Evolutionary conservation across 2,329 filamentous ascomycete genomes (phyloP), one percentile per base, ranked within the genome.

Genomic region (Pyrenochaeta sp.): DNA sequence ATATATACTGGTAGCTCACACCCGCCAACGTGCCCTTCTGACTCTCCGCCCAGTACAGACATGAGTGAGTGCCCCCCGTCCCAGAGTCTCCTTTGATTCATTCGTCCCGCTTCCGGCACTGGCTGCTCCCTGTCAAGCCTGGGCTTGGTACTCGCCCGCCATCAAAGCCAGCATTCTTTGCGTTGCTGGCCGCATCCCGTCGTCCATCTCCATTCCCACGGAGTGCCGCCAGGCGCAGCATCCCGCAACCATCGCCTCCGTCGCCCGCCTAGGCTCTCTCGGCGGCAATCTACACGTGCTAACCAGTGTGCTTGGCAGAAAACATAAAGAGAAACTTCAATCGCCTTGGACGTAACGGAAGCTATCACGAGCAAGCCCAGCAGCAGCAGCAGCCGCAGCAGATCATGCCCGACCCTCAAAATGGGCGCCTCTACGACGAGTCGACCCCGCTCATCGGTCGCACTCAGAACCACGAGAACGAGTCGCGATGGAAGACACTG

Each of bases 311-410:
- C 63, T 51, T 57, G 51, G 49, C 51, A 67, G 71, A 67, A 67
- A 64, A 63, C 60, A 71, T 75, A 64, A 75, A 62, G 60, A 51
- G 63, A 44, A 56, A 73, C 42, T 75, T 75, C 59, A 51, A 73
- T 52, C 68, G 64, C 41, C 31, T 63, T 46, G 72, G 60, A 49
- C 68, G 72, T 51, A 55, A 65, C 45, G 41, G 45, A 27, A 70
- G 60, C 49, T 58, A 41, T 23, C 35, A 31, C 30, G 27, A 44
- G 17, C 44, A 35, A 27, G 41, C 51, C 21, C 43, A 54, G 29
- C 49, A 56, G 23, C 37, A 46, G 15, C 45, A 40, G 10, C 43
- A 54, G 29, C 49, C 54, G 23, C 37, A 46, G 15, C 45, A 40
- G 10, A 56, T 29, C 49, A 73, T 71, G 68, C 64, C 66, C 33